Conservation (phyloP, 768 basidiomycete species). For the Mycena venus region DNA sequence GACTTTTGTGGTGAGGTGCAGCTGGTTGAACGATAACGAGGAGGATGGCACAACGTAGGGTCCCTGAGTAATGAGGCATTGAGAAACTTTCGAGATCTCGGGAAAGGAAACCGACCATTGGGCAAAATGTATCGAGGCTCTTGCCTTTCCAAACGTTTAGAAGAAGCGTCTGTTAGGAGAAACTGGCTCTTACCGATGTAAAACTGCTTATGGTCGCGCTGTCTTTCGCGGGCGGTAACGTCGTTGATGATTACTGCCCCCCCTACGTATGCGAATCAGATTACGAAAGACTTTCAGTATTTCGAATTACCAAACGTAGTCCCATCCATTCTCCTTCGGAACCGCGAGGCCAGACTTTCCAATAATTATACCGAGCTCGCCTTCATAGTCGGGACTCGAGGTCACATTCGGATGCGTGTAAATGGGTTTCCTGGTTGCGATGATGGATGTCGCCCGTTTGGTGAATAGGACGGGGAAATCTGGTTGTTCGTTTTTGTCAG, state of each 20-base stretch:
- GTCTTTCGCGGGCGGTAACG: slow-evolving; percentile 33
- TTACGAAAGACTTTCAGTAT: background rate
- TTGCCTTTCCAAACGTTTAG: slow-evolving; percentile 6
- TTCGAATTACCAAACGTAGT: slow-evolving; percentile 23
- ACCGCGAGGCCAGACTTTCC: slow-evolving; percentile 29
- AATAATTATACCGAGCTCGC: slow-evolving; percentile 33
- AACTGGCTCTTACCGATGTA: slow-evolving; percentile 32
- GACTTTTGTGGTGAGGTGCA: slow-evolving; percentile 33
- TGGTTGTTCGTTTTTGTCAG: slow-evolving; percentile 34
- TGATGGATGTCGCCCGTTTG: slow-evolving; percentile 35
- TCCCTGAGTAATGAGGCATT: slow-evolving; percentile 12
- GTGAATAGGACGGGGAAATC: slow-evolving; percentile 35
- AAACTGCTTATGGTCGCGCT: slow-evolving; percentile 38
- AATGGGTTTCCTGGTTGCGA: slow-evolving; percentile 25
- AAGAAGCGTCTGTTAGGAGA: background rate
- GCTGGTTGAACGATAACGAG: slow-evolving; percentile 25
- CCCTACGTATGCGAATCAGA: slow-evolving; percentile 22
- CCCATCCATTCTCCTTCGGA: slow-evolving; percentile 27
- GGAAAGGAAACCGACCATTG: slow-evolving; percentile 24
- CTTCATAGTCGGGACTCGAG: slow-evolving; percentile 33
- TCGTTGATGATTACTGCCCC: slow-evolving; percentile 36
- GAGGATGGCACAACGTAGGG: slow-evolving; percentile 34
- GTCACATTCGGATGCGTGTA: slow-evolving; percentile 35
- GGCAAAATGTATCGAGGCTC: slow-evolving; percentile 37
- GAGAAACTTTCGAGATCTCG: background rate